phyloP scores from a whole-genome alignment of 192 early-diverging fungal species.

The Gonapodya sp. region DNA sequence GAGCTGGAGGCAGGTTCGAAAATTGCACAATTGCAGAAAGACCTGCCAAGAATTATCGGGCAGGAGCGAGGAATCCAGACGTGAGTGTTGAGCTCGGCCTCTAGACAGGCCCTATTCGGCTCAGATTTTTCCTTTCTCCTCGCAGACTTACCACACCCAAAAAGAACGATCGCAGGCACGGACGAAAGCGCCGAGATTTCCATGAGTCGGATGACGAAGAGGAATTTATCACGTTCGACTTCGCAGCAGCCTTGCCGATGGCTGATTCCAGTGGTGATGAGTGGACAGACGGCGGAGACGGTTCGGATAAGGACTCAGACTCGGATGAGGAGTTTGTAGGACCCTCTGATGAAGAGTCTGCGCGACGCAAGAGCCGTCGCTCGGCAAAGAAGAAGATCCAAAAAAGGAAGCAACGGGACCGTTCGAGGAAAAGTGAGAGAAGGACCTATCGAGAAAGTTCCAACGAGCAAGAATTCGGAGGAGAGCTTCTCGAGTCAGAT shows the following conservation, averaged over 20 bases:
- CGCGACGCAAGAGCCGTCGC: slow-evolving; percentile 14
- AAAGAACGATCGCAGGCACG: not conserved
- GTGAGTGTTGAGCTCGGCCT: not conserved
- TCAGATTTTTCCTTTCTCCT: too few species aligned
- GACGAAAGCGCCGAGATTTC: not conserved
- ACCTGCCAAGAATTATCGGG: slow-evolving; percentile 22
- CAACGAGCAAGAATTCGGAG: slow-evolving; percentile 13
- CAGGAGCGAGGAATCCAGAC: not conserved
- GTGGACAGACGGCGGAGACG: not conserved
- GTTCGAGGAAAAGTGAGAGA: not conserved
- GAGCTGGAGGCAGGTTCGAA: slow-evolving; percentile 39
- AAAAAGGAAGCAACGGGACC: slow-evolving; percentile 10
- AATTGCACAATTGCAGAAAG: slow-evolving; percentile 30
- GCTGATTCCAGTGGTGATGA: not conserved
- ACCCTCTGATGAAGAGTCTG: slow-evolving; percentile 28
- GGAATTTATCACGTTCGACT: not conserved
- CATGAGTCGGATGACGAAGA: slow-evolving; percentile 30
- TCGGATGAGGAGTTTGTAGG: slow-evolving; percentile 17
- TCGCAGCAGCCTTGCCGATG: not conserved
- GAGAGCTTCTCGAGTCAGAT: not conserved
- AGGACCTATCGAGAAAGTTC: not conserved
- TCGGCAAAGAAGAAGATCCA: slow-evolving; percentile 25
- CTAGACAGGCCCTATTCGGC: too few species aligned
- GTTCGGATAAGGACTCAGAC: not conserved
- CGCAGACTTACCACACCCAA: not conserved